Conservation (phyloP, 2,329 filamentous ascomycete species). For the Pseudocercospora ulei region DNA sequence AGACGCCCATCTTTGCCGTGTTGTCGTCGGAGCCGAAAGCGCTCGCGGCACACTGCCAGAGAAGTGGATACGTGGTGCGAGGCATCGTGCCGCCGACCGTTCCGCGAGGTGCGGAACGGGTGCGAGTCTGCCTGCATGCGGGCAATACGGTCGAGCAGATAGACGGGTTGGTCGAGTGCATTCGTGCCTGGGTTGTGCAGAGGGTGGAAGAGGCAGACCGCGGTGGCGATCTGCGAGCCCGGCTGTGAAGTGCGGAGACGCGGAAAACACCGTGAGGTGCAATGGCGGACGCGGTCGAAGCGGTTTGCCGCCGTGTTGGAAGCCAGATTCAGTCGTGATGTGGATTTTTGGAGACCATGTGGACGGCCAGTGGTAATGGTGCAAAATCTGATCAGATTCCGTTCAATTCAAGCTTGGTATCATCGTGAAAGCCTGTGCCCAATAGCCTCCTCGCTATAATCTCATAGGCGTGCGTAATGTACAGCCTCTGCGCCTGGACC, state of each 20-base stretch:
- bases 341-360: no score
- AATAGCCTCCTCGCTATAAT: constrained; percentile 19
- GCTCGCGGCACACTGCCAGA: constrained; percentile 53
- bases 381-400: constrained; percentile 23
- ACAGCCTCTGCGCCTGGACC: constrained; percentile 26
- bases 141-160: constrained; percentile 53
- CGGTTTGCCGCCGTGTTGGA: no score
- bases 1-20: constrained; percentile 56
- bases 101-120: constrained; percentile 52
- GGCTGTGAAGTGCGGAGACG: constrained; percentile 8
- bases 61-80: constrained; percentile 50
- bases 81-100: constrained; percentile 62
- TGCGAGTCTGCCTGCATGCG: constrained; percentile 59
- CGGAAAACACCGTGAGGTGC: no score
- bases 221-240: constrained; percentile 6
- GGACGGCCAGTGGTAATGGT: constrained; percentile 16
- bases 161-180: constrained; percentile 43
- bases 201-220: constrained; percentile 12
- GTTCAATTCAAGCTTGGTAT: constrained; percentile 25
- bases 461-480: constrained; percentile 25
- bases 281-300: no score
- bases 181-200: constrained; percentile 43
- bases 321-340: no score
- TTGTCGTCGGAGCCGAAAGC: constrained; percentile 50
- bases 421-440: constrained; percentile 26